Conservation (phyloP, 306 rosid species). For the Trichosanthes cucumerina region DNA sequence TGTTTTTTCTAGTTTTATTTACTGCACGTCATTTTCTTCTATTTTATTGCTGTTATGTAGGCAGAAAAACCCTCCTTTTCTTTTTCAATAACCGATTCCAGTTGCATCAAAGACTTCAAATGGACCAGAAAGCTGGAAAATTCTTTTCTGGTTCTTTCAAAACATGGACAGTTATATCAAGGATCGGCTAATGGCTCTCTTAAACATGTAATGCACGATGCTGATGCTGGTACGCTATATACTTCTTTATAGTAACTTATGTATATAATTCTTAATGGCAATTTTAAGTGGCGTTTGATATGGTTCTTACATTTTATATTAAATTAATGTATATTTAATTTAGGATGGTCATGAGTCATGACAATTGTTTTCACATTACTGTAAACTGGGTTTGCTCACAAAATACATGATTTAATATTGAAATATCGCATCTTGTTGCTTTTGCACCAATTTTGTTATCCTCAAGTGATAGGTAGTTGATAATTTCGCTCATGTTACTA, state of each 20-base stretch:
- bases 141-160: conserved; percentile 54
- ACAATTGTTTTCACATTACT: background rate
- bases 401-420: background rate
- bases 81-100: conserved; percentile 34
- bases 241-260: background rate
- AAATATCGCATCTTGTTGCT: background rate
- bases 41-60: conserved; percentile 30
- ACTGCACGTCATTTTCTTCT: background rate
- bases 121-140: conserved; percentile 50
- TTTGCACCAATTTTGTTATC: background rate
- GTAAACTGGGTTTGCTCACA: background rate
- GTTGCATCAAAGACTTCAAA: conserved; percentile 51
- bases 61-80: conserved; percentile 38
- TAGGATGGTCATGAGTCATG: background rate
- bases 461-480: background rate
- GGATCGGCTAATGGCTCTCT: conserved; percentile 41
- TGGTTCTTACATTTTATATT: background rate
- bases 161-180: conserved; percentile 38
- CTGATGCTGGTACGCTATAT: conserved; percentile 67
- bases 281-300: background rate
- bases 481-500: background rate
- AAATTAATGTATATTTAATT: background rate
- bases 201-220: conserved; percentile 39
- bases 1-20: background rate
- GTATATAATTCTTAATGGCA: background rate